These are phyloP conservation scores for Lyophyllum semitale DNA, from an alignment of 768 basidiomycete species.

Conservation along the genomic window DNA sequence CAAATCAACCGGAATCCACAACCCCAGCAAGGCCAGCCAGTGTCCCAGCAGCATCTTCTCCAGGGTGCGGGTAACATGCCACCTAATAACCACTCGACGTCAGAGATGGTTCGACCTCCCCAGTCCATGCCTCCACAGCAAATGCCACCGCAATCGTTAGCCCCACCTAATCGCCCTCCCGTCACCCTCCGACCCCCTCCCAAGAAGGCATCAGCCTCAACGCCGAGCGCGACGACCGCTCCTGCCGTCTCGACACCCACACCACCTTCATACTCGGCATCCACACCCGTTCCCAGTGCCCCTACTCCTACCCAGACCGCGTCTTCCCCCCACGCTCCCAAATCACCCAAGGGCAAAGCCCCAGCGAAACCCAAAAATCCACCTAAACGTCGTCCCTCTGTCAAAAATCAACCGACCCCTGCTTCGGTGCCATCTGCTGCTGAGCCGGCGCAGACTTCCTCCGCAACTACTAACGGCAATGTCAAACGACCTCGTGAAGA, in stretches of 20 bases:
- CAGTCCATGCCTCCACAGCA: slow-evolving; percentile 22
- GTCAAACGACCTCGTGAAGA: slow-evolving; percentile 58
- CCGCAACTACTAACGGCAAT: slow-evolving; percentile 23
- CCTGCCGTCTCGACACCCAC: slow-evolving; percentile 39
- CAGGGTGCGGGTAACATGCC: slow-evolving; percentile 9
- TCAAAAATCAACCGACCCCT: slow-evolving; percentile 30
- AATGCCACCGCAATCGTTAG: slow-evolving; percentile 16
- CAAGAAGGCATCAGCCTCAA: slow-evolving; percentile 28
- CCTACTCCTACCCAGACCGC: slow-evolving; percentile 55
- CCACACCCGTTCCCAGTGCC: slow-evolving; percentile 45
- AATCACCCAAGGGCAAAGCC: slow-evolving; percentile 67
- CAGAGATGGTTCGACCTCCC: slow-evolving; percentile 21
- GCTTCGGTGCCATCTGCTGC: slow-evolving; percentile 20
- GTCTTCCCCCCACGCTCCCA: slow-evolving; percentile 66
- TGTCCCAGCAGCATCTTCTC: slow-evolving; percentile 9
- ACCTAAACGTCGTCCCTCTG: slow-evolving; percentile 35
- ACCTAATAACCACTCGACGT: neutral
- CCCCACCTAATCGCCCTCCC: slow-evolving; percentile 16
- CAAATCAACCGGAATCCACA: slow-evolving; percentile 16
- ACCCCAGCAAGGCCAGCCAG: slow-evolving; percentile 18
- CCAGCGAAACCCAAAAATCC: slow-evolving; percentile 46
- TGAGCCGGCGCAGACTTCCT: slow-evolving; percentile 21
- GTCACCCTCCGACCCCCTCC: slow-evolving; percentile 24
- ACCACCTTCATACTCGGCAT: slow-evolving; percentile 43
- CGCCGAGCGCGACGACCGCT: slow-evolving; percentile 17